Percentiles rank a stretch among this genome's conserved stretches.
Evolutionary conservation across 257 asterid species (phyloP).

Genomic region (Solanum rostratum): DNA sequence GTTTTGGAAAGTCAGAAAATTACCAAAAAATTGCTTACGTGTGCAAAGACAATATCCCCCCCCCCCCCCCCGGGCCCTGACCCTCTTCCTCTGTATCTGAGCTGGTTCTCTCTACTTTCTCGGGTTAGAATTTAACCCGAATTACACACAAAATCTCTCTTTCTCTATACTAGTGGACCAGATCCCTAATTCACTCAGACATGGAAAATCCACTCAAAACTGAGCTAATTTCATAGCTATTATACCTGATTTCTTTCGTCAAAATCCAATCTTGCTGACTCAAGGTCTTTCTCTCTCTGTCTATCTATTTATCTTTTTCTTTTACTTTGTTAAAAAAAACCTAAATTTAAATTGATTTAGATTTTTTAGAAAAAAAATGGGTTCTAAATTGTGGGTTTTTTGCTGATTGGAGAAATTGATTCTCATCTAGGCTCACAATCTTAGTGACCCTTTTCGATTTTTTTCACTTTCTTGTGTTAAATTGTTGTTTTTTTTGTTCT

Average conservation of each 20-base stretch:
- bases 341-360: background rate
- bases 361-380: background rate
- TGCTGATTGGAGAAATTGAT: background rate
- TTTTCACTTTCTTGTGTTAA: background rate
- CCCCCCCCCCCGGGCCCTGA: background rate
- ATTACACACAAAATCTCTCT: background rate
- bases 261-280: constrained; percentile 1
- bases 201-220: background rate
- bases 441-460: background rate
- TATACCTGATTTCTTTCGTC: background rate
- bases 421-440: constrained; percentile 5
- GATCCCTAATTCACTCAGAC: constrained; percentile 6
- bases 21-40: background rate
- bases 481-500: background rate
- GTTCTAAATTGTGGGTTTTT: background rate
- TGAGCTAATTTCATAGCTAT: background rate
- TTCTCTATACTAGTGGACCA: background rate
- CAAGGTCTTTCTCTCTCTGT: background rate
- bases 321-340: background rate
- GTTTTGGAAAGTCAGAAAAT: background rate
- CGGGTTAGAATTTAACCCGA: background rate
- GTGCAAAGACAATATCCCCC: background rate
- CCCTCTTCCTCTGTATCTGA: background rate
- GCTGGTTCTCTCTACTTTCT: background rate
- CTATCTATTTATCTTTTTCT: background rate